A percentile compares a stretch with the other conserved stretches of the same genome.
These are phyloP conservation scores for Pseudonitzschia delicatissima DNA, from an alignment of 108 stramenopile genomes.

Conservation along the genomic window DNA sequence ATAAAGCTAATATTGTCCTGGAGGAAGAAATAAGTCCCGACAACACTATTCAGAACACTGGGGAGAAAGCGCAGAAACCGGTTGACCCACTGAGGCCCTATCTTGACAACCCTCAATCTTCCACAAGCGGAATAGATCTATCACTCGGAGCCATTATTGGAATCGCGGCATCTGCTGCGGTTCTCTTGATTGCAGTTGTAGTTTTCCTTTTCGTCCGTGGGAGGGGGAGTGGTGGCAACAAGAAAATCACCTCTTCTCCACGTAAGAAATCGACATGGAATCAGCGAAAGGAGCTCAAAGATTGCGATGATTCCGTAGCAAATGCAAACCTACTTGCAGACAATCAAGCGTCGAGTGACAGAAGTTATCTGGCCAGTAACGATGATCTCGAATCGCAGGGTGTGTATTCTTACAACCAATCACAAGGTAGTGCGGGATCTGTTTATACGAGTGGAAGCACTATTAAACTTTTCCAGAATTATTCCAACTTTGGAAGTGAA, in stretches of 20 bases:
- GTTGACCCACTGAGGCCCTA: background rate
- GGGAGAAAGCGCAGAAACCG: background rate
- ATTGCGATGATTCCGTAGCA: background rate
- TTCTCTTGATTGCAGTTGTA: slow-evolving; percentile 1
- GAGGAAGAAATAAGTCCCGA: background rate
- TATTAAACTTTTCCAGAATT: slow-evolving; percentile 3
- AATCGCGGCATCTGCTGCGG: slow-evolving; percentile 14
- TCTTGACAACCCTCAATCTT: background rate
- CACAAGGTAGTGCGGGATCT: slow-evolving; percentile 7
- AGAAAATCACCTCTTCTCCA: background rate
- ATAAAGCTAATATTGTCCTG: background rate
- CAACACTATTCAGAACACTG: no score
- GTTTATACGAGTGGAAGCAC: slow-evolving; percentile 14
- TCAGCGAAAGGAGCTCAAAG: background rate
- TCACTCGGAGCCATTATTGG: slow-evolving; percentile 23
- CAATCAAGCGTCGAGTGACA: background rate
- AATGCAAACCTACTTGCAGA: background rate
- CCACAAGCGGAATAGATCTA: slow-evolving; percentile 8
- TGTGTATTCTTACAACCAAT: slow-evolving; percentile 22
- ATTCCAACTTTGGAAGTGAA: slow-evolving; percentile 27
- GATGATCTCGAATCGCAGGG: slow-evolving; percentile 22
- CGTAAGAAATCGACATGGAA: slow-evolving; percentile 4
- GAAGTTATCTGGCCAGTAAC: slow-evolving; percentile 17
- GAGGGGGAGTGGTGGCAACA: no score
- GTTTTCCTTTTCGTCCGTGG: no score